Percentiles rank a stretch among this genome's conserved stretches.
These are phyloP conservation scores for Diaporthe citrichinensis DNA, from an alignment of 2,329 filamentous ascomycete genomes.

Conservation along the genomic window DNA sequence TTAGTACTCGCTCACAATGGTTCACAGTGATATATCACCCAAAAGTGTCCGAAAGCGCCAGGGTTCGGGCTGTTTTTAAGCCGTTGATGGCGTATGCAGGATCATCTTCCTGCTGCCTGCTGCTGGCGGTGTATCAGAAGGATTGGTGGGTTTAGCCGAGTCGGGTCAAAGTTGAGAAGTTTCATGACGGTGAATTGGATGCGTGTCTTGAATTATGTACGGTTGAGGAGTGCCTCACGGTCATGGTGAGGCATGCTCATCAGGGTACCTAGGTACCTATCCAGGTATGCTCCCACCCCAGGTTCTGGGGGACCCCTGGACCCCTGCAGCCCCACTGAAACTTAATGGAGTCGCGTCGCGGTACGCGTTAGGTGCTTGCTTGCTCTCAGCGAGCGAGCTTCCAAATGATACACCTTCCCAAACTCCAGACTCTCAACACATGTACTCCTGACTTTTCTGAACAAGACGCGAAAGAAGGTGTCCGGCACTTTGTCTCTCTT, in stretches of 20 bases:
- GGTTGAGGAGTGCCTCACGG: not conserved
- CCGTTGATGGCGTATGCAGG: not conserved
- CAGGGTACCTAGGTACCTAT: not conserved
- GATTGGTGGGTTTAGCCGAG: not conserved
- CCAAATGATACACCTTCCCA: not conserved
- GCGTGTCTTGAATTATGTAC: not conserved
- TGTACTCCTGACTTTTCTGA: not conserved
- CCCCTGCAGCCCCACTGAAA: slow-evolving; percentile 22
- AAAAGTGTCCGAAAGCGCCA: slow-evolving; percentile 23
- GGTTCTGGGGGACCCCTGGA: slow-evolving; percentile 1
- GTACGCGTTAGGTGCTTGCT: slow-evolving; percentile 24
- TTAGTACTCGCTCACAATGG: not conserved
- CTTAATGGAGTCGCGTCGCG: slow-evolving; percentile 36
- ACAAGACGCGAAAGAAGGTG: not conserved
- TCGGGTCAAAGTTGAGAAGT: not conserved
- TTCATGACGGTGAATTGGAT: not conserved
- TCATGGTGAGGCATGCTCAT: not conserved
- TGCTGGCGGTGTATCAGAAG: not conserved
- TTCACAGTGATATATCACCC: not conserved
- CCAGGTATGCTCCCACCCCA: not conserved
- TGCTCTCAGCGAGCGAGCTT: not conserved
- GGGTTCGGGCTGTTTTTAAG: slow-evolving; percentile 19
- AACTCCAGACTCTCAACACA: not conserved
- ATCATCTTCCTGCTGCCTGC: slow-evolving; percentile 1
- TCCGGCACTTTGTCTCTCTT: not conserved